phyloP scores from a whole-genome alignment of 2,329 filamentous ascomycete genomes.

The Davidsoniella neocaledoniae region DNA sequence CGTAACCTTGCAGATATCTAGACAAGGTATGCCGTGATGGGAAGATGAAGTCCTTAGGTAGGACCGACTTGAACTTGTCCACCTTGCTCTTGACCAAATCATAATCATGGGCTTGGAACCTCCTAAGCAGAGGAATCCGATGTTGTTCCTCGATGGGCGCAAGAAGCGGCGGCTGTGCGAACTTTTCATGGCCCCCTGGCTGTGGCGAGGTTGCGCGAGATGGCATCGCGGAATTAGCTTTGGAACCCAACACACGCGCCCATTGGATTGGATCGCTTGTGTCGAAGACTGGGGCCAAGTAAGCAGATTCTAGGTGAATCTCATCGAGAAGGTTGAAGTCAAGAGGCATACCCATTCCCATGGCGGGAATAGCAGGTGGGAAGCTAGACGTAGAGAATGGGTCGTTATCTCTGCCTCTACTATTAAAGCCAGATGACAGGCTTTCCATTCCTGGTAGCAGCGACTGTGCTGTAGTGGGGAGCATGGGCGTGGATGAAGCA shows the following conservation, averaged over 20 bases:
- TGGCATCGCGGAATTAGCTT: conserved; percentile 34
- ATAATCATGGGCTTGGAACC: conserved; percentile 37
- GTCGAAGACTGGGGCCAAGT: conserved; percentile 4
- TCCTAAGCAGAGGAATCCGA: conserved; percentile 24
- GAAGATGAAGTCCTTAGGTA: conserved; percentile 47
- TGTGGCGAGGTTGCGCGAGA: conserved; percentile 37
- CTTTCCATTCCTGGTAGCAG: conserved; percentile 5
- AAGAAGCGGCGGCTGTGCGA: conserved; percentile 5
- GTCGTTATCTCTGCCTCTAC: background rate
- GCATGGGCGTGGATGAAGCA: conserved; percentile 2
- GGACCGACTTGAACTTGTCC: conserved; percentile 41
- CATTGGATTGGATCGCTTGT: conserved; percentile 8
- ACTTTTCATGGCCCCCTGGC: conserved; percentile 31
- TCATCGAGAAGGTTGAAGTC: conserved; percentile 7
- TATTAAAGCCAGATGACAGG: background rate
- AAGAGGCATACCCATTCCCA: conserved; percentile 18
- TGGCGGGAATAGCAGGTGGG: conserved; percentile 11
- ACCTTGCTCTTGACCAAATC: conserved; percentile 40
- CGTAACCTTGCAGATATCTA: conserved; percentile 53
- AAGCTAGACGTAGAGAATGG: background rate
- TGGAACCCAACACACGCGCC: conserved; percentile 20
- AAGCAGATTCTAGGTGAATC: conserved; percentile 1
- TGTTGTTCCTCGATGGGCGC: conserved; percentile 19
- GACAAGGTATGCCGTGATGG: conserved; percentile 53
- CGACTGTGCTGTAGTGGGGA: conserved; percentile 1